These are phyloP conservation scores for Claviceps spartinae DNA, from an alignment of 2,329 filamentous ascomycete genomes.

Conservation along the genomic window DNA sequence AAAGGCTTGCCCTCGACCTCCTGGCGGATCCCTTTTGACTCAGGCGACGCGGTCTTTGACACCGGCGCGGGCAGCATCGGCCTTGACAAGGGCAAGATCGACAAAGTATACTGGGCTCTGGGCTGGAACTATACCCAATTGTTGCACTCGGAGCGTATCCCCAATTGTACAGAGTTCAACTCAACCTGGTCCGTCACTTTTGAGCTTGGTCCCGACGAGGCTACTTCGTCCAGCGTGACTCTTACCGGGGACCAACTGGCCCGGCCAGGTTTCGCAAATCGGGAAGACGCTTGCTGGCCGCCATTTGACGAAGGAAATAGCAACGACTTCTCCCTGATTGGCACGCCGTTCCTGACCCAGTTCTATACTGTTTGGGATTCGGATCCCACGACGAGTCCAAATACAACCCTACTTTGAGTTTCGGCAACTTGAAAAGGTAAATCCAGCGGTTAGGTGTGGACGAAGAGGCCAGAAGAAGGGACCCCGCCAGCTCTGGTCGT, in stretches of 20 bases:
- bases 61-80: slow-evolving; percentile 17
- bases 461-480: too few relatives aligned
- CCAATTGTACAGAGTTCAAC: slow-evolving; percentile 23
- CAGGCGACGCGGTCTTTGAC: slow-evolving; percentile 16
- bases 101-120: slow-evolving; percentile 18
- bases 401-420: slow-evolving; percentile 10
- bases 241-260: slow-evolving; percentile 19
- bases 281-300: slow-evolving; percentile 22
- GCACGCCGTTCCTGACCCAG: slow-evolving; percentile 15
- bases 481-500: too few relatives aligned
- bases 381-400: slow-evolving; percentile 7
- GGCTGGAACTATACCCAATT: slow-evolving; percentile 23
- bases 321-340: slow-evolving; percentile 18
- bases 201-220: slow-evolving; percentile 12
- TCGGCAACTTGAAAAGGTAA: slow-evolving; percentile 12
- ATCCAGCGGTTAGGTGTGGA: not conserved
- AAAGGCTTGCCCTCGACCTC: not conserved
- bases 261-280: slow-evolving; percentile 18
- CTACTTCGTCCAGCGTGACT: slow-evolving; percentile 12
- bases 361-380: slow-evolving; percentile 22
- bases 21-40: not conserved
- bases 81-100: slow-evolving; percentile 14
- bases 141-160: slow-evolving; percentile 14
- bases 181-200: slow-evolving; percentile 20
- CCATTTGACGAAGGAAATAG: slow-evolving; percentile 16